Evolutionary conservation across 108 stramenopile species (phyloP).

Genomic region (Thalassiosira profunda): DNA sequence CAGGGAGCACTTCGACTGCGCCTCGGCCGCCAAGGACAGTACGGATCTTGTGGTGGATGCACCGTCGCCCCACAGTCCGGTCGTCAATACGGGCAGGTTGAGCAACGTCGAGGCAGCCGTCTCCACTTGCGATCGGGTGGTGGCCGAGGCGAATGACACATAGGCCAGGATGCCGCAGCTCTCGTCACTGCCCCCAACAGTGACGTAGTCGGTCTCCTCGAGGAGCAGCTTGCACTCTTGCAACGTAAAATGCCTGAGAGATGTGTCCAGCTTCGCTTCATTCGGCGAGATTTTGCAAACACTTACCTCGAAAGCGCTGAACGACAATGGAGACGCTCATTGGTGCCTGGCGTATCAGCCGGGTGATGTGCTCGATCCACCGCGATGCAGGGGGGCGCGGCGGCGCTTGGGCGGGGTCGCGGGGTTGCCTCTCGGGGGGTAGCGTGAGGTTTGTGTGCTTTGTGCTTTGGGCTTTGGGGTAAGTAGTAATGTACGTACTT

Average conservation of each 20-base stretch:
- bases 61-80: constrained; percentile 71
- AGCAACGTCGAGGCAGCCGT: constrained; percentile 63
- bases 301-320: constrained; percentile 39
- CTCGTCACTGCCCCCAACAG: constrained; percentile 8
- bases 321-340: constrained; percentile 27
- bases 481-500: too few species aligned
- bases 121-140: constrained; percentile 44
- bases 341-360: too few species aligned
- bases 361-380: too few species aligned
- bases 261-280: too few species aligned
- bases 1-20: constrained; percentile 19
- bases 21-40: constrained; percentile 8
- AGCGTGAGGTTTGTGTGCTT: too few species aligned
- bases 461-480: too few species aligned
- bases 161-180: constrained; percentile 60
- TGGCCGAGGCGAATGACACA: constrained; percentile 57
- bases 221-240: constrained; percentile 28
- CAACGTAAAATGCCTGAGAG: too few species aligned
- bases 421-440: too few species aligned
- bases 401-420: too few species aligned
- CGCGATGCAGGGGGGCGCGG: too few species aligned
- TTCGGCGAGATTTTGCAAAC: too few species aligned
- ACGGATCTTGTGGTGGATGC: constrained; percentile 21
- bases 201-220: constrained; percentile 24
- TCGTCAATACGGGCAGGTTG: constrained; percentile 63